phyloP scores from a whole-genome alignment of 73 alveolate genomes.

The Paramecium sexaurelia region DNA sequence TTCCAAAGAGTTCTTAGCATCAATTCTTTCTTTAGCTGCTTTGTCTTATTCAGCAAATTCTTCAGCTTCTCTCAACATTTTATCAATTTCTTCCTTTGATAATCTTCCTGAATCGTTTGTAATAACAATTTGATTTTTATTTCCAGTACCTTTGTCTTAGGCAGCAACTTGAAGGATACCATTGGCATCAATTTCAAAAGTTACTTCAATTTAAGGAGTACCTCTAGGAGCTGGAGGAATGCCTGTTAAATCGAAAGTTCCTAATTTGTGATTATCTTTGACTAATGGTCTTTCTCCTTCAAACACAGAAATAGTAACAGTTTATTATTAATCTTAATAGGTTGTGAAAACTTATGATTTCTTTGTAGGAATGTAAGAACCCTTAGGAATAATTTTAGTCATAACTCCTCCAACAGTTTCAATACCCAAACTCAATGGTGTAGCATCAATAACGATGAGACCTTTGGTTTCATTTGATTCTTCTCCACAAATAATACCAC shows the following conservation, averaged over 20 bases:
- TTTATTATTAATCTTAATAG: conserved; percentile 94
- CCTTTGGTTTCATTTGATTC: conserved; percentile 91
- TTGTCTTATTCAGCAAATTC: conserved; percentile 96
- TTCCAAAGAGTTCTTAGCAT: conserved; percentile 95
- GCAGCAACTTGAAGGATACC: conserved; percentile 91
- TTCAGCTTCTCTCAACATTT: conserved; percentile 93
- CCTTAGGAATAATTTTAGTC: conserved; percentile 97
- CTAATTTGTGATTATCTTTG: conserved; percentile 97
- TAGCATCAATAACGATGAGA: conserved; percentile 93
- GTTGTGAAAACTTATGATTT: conserved; percentile 98
- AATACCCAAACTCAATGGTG: conserved; percentile 98
- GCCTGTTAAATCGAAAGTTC: conserved; percentile 95
- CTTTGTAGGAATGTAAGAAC: conserved; percentile 98
- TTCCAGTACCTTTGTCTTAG: conserved; percentile 91
- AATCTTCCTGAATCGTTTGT: conserved; percentile 97
- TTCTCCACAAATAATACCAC: conserved; percentile 97
- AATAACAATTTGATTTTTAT: conserved; percentile 92
- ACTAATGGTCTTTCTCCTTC: conserved; percentile 99
- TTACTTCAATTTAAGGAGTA: conserved; percentile 97
- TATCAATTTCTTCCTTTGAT: conserved; percentile 92
- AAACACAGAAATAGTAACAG: conserved; percentile 92
- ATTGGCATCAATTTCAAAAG: conserved; percentile 94
- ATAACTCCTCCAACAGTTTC: conserved; percentile 99
- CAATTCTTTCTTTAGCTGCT: conserved; percentile 91
- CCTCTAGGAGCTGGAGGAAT: conserved; percentile 99